phyloP scores from a whole-genome alignment of 2,329 filamentous ascomycete species.

The Phyllosticta paracitricarpa region DNA sequence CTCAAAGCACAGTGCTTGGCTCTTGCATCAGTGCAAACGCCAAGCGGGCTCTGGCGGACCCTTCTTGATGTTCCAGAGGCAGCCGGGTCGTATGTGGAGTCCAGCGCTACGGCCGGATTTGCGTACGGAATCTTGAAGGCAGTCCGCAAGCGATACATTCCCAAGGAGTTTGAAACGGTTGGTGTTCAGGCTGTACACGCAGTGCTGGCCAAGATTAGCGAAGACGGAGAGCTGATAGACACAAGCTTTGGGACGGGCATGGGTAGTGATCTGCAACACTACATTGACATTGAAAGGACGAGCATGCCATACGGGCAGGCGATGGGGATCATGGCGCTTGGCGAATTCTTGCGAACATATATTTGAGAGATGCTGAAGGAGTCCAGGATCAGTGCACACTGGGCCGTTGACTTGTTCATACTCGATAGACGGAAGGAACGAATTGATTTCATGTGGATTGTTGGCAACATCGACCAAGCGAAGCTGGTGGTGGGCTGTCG shows the following conservation, averaged over 20 bases:
- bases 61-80: conserved; percentile 56
- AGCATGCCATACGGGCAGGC: conserved; percentile 80
- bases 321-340: conserved; percentile 74
- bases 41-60: conserved; percentile 62
- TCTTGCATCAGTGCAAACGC: conserved; percentile 49
- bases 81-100: conserved; percentile 64
- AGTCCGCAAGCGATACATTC: conserved; percentile 58
- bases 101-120: conserved; percentile 71
- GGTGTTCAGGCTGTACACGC: conserved; percentile 58
- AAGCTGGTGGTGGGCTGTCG: background rate
- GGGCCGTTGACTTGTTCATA: background rate
- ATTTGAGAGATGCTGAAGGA: background rate
- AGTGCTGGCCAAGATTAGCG: conserved; percentile 55
- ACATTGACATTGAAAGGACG: conserved; percentile 65
- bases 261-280: conserved; percentile 64
- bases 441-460: background rate
- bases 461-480: background rate
- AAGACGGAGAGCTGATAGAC: conserved; percentile 59
- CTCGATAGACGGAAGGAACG: background rate
- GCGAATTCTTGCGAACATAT: conserved; percentile 59
- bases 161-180: conserved; percentile 48
- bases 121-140: conserved; percentile 72
- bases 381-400: background rate
- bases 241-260: conserved; percentile 73
- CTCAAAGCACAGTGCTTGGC: conserved; percentile 61